Percentiles rank a stretch among this genome's conserved stretches.
Evolutionary conservation across 495 filamentous ascomycete species (phyloP).

Genomic region (Talaromyces ruber): DNA sequence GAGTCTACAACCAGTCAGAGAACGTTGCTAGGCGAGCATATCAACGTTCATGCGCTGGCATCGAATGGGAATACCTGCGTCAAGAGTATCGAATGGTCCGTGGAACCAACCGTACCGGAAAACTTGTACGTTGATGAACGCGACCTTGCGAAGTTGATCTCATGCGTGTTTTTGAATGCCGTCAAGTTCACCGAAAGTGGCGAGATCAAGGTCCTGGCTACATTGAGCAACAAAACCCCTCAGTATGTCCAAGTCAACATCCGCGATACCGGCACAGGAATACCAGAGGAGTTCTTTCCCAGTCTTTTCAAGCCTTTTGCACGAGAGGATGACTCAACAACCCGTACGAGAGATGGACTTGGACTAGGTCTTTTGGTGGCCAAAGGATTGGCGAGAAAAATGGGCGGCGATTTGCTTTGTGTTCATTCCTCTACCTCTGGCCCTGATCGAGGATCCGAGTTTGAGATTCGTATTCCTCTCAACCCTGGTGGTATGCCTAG

Average conservation of each 20-base stretch:
- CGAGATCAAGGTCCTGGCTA: slow-evolving; percentile 50
- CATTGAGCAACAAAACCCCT: slow-evolving; percentile 31
- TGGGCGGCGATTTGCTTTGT: slow-evolving; percentile 66
- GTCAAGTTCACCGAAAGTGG: slow-evolving; percentile 74
- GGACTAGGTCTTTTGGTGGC: slow-evolving; percentile 70
- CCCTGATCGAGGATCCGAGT: slow-evolving; percentile 60
- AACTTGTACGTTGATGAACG: slow-evolving; percentile 62
- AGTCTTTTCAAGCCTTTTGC: slow-evolving; percentile 71
- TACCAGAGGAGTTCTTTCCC: slow-evolving; percentile 59
- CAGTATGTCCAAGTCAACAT: slow-evolving; percentile 55
- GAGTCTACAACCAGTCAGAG: slow-evolving; percentile 54
- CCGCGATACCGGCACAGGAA: slow-evolving; percentile 64
- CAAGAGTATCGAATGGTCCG: slow-evolving; percentile 59
- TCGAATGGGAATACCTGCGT: slow-evolving; percentile 49
- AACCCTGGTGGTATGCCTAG: slow-evolving; percentile 37
- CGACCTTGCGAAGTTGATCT: slow-evolving; percentile 65
- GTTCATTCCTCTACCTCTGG: slow-evolving; percentile 61
- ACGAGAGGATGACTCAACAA: slow-evolving; percentile 64
- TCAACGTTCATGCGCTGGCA: slow-evolving; percentile 52
- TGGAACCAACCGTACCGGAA: slow-evolving; percentile 57
- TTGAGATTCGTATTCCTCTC: slow-evolving; percentile 62
- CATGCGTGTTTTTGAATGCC: slow-evolving; percentile 68
- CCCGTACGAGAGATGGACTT: slow-evolving; percentile 62
- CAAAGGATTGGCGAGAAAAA: slow-evolving; percentile 65
- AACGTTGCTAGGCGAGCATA: slow-evolving; percentile 55